Conservation (phyloP, 2,329 filamentous ascomycete genomes). For the Byssothecium circinans region DNA sequence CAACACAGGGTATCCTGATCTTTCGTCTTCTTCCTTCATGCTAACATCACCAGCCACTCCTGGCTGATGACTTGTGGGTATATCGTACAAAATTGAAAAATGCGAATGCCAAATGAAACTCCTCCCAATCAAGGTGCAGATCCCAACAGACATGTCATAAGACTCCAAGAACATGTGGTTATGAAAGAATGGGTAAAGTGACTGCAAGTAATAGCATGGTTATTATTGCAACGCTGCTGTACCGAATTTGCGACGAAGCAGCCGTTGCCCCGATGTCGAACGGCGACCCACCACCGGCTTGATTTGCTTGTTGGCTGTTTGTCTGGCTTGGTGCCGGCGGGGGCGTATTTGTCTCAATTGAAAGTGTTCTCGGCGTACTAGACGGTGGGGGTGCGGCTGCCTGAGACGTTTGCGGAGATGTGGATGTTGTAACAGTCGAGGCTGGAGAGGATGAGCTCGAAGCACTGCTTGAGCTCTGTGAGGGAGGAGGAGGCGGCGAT, state of each 20-base stretch:
- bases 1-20: neutral
- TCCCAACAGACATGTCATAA: neutral
- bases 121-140: neutral
- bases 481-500: neutral
- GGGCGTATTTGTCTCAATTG: neutral
- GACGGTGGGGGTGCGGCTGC: conserved; percentile 3
- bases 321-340: conserved; percentile 16
- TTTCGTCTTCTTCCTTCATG: neutral
- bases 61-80: conserved; percentile 20
- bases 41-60: neutral
- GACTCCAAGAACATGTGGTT: neutral
- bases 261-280: conserved; percentile 43
- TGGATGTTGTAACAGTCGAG: neutral
- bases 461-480: neutral
- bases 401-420: neutral
- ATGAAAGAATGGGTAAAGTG: conserved; percentile 15
- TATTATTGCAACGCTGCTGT: conserved; percentile 5
- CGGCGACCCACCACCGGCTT: conserved; percentile 49
- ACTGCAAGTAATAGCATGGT: conserved; percentile 17
- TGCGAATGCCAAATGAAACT: neutral
- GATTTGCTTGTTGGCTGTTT: conserved; percentile 36
- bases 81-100: conserved; percentile 27
- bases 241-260: conserved; percentile 17
- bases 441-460: conserved; percentile 1
- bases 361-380: conserved; percentile 4